Evolutionary conservation across 306 rosid species (phyloP), one percentile per base, ranked within the genome.

Genomic region (Cicer cuneatum): DNA sequence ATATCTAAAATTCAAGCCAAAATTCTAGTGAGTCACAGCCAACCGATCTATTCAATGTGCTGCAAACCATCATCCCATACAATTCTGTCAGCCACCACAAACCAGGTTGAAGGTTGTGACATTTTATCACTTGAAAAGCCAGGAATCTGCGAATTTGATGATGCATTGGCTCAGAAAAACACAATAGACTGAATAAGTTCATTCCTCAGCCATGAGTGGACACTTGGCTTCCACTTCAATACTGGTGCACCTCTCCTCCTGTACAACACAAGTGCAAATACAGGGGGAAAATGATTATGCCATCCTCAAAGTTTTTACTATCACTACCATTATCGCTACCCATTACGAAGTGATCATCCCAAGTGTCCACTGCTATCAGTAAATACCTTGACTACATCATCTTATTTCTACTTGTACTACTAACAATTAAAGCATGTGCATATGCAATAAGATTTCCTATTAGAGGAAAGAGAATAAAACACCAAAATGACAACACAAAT

Each of bases 231-330:
- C 75, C 86, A 85, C 87, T 82, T 87, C 90, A 86, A 85, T 75
- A 81, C 91, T 85, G 66, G 81, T 65, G 96, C 97, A 92, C 84
- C 88, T 85, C 85, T 84, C 93, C 92, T 93, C 99, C 98, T 92
- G 99, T 94, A 87, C 96, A 94, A 88, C 99, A 95, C 98, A 95
- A 95, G 98, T 93, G 92, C 96, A 95, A 95, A 95, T 95, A 90
- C 93, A 95, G 98, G 99, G 89, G 96, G 93, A 87, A 92, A 94
- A 90, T 90, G 97, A 87, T 92, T 95, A 95, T 95, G 90, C 96
- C 98, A 95, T 83, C 84, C 78, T 92, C 91, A 92, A 92, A 92
- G 88, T 87, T 85, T 89, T 88, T 81, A 95, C 93, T 90, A 88
- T 89, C 89, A 89, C 92, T 94, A 92, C 83, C 85, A 92, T 85